phyloP scores from a whole-genome alignment of 441 rosid genomes.

The Arabidopsis lyrata region DNA sequence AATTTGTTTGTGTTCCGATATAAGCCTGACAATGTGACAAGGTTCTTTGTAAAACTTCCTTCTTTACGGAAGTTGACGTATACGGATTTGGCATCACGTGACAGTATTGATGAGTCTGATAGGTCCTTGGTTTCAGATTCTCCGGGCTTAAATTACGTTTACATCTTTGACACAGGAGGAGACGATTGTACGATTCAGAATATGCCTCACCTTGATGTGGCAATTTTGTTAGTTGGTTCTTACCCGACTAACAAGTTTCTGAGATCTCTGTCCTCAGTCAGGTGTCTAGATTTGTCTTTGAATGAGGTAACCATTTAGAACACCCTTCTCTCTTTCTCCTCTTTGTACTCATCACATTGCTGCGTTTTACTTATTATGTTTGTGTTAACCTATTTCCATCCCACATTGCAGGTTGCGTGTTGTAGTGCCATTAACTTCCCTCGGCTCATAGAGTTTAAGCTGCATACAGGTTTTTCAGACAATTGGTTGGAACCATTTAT shows the following conservation, averaged over 20 bases:
- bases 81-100: background rate
- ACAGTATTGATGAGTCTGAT: background rate
- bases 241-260: background rate
- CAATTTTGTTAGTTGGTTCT: background rate
- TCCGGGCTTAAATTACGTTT: background rate
- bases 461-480: no score
- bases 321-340: background rate
- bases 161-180: background rate
- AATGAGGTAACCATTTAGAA: background rate
- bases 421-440: no score
- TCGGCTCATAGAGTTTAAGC: no score
- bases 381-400: no score
- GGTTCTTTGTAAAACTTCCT: constrained; percentile 23
- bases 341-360: background rate
- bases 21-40: background rate
- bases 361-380: background rate
- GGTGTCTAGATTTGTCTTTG: background rate
- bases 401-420: no score
- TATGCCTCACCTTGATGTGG: constrained; percentile 14
- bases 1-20: background rate
- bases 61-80: background rate
- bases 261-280: constrained; percentile 15
- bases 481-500: no score
- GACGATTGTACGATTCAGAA: background rate
- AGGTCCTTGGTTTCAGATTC: constrained; percentile 7